Conservation (phyloP, 768 basidiomycete species). For the Leccinellum rugosiceps region DNA sequence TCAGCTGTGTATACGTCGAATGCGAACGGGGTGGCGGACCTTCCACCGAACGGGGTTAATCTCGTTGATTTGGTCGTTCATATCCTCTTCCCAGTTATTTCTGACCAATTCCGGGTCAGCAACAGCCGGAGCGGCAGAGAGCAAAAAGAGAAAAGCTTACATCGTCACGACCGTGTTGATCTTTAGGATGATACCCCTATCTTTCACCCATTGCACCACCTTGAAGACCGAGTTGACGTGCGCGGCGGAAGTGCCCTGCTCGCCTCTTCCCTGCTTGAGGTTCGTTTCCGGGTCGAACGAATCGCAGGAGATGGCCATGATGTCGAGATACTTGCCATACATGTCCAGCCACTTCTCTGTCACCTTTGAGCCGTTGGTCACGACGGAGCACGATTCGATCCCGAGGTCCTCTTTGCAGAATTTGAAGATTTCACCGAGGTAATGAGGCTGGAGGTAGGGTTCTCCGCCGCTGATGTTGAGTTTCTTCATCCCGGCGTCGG, state of each 20-base stretch:
- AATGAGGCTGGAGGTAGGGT: constrained; percentile 30
- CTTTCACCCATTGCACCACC: constrained; percentile 31
- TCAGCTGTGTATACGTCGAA: background rate
- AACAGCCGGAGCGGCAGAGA: background rate
- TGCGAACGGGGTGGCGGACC: constrained; percentile 12
- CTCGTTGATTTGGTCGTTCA: constrained; percentile 31
- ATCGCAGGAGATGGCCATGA: constrained; percentile 38
- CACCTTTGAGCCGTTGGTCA: constrained; percentile 34
- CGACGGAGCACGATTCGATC: constrained; percentile 29
- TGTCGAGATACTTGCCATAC: constrained; percentile 35
- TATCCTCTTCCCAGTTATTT: constrained; percentile 35
- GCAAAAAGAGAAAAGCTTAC: constrained; percentile 7
- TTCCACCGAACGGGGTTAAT: constrained; percentile 34
- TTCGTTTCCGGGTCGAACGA: constrained; percentile 33
- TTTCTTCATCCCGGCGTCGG: constrained; percentile 32
- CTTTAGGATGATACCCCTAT: constrained; percentile 31
- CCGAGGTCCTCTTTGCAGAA: constrained; percentile 32
- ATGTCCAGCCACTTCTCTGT: constrained; percentile 35
- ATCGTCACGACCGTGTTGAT: constrained; percentile 31
- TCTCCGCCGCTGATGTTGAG: constrained; percentile 34
- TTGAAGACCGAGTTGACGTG: constrained; percentile 30
- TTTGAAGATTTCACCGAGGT: constrained; percentile 33
- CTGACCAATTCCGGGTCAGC: constrained; percentile 9
- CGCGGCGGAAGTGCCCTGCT: constrained; percentile 22
- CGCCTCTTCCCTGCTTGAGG: constrained; percentile 25